Evolutionary conservation across 2,329 filamentous ascomycete species (phyloP).

Genomic region (Rutstroemia sp.): DNA sequence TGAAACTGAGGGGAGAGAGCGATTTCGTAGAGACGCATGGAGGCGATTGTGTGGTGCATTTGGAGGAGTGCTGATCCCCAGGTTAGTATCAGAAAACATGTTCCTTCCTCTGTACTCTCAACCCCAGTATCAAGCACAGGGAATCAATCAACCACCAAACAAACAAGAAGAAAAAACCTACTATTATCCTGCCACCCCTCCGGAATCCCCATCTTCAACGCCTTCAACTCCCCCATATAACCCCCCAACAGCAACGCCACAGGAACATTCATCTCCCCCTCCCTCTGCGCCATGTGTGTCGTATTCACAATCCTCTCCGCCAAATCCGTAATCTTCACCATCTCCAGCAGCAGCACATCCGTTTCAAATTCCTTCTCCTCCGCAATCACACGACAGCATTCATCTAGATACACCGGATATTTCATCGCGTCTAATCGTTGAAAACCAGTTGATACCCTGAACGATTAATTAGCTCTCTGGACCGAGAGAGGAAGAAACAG

Average conservation of each 20-base stretch:
- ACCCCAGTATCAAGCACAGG: not conserved
- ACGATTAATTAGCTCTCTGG: not conserved
- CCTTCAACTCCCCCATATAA: not conserved
- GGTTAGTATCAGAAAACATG: no score
- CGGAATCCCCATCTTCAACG: not conserved
- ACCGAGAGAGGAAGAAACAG: not conserved
- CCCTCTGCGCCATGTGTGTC: not conserved
- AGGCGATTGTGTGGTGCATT: constrained; percentile 2
- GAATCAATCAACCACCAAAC: not conserved
- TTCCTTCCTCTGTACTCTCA: not conserved
- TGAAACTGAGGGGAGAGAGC: not conserved
- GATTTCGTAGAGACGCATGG: constrained; percentile 4
- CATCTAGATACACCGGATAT: constrained; percentile 2
- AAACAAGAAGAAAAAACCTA: not conserved
- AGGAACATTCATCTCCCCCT: not conserved
- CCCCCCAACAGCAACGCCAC: not conserved
- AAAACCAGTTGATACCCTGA: constrained; percentile 1
- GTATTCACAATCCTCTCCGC: not conserved
- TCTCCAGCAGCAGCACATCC: not conserved
- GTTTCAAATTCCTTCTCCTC: not conserved
- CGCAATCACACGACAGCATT: not conserved
- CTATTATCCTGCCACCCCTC: not conserved
- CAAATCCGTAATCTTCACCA: not conserved
- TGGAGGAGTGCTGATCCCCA: constrained; percentile 1
- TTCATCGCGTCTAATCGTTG: constrained; percentile 3